Conservation (phyloP, 208 protist species). For the Leptomonas seymouri region DNA sequence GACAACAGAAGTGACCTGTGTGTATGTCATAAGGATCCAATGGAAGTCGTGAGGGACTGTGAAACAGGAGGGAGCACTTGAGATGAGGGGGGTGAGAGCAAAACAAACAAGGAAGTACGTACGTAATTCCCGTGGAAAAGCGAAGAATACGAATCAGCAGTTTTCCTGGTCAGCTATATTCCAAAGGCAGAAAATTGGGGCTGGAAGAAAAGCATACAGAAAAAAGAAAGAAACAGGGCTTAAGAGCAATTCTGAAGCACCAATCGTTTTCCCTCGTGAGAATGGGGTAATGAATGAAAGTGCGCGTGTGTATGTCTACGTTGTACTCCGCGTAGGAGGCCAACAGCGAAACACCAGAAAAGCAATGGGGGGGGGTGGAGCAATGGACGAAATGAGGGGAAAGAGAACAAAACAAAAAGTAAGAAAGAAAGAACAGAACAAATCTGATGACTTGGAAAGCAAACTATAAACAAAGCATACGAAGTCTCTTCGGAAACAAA, state of each 20-base stretch:
- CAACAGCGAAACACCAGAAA: constrained; percentile 10
- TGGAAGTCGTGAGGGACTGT: too few species aligned
- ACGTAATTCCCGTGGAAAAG: not conserved
- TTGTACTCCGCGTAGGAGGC: not conserved
- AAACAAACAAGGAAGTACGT: not conserved
- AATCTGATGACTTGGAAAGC: constrained; percentile 4
- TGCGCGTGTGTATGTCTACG: not conserved
- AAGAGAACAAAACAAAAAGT: constrained; percentile 4
- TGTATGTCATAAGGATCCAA: too few species aligned
- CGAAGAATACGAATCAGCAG: not conserved
- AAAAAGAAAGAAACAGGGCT: constrained; percentile 20
- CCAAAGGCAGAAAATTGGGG: not conserved
- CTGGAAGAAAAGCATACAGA: constrained; percentile 25
- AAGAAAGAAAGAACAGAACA: constrained; percentile 16
- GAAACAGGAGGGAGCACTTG: not conserved
- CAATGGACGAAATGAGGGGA: constrained; percentile 8
- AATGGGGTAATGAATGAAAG: not conserved
- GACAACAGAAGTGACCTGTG: not conserved
- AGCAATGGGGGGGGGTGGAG: constrained; percentile 12
- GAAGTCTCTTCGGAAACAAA: not conserved
- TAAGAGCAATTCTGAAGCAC: not conserved
- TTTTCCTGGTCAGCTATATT: not conserved
- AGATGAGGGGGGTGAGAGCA: not conserved
- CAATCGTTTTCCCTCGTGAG: not conserved
- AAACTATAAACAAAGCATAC: constrained; percentile 10